Evolutionary conservation across 2,329 filamentous ascomycete species (phyloP).

Genomic region (Botryotinia calthae): DNA sequence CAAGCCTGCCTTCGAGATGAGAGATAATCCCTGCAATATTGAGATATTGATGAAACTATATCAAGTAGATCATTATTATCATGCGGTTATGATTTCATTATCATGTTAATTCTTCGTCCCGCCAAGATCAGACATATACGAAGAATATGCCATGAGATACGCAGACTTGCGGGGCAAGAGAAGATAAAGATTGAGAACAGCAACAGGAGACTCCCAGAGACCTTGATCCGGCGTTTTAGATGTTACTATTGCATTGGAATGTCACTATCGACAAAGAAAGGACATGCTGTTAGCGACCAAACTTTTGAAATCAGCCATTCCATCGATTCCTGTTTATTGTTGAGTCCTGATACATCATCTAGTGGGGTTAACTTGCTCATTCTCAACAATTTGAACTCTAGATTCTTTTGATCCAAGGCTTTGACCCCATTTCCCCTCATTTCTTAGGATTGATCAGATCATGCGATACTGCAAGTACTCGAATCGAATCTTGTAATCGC

Average conservation of each 20-base stretch:
- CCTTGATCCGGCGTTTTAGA: not conserved
- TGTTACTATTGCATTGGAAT: not conserved
- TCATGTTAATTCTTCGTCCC: not conserved
- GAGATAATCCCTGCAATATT: not conserved
- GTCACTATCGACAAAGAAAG: not conserved
- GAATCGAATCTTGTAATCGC: not conserved
- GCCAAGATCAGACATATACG: not conserved
- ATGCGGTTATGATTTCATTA: not conserved
- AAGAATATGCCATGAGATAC: not conserved
- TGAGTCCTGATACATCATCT: not conserved
- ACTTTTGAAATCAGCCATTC: constrained; percentile 1
- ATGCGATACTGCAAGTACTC: constrained; percentile 6
- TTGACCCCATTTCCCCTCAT: not conserved
- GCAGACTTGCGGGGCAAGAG: constrained; percentile 9
- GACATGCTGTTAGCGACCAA: not conserved
- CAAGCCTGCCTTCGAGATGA: not conserved
- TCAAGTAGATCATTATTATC: not conserved
- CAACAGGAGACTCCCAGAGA: not conserved
- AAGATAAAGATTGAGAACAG: not conserved
- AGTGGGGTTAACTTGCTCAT: not conserved
- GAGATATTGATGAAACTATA: not conserved
- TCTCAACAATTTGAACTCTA: not conserved
- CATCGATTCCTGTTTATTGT: not conserved
- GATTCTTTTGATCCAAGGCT: not conserved
- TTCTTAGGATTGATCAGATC: not conserved